These are phyloP conservation scores for Brassica hybrid DNA, from an alignment of 441 rosid genomes.

Conservation along the genomic window DNA sequence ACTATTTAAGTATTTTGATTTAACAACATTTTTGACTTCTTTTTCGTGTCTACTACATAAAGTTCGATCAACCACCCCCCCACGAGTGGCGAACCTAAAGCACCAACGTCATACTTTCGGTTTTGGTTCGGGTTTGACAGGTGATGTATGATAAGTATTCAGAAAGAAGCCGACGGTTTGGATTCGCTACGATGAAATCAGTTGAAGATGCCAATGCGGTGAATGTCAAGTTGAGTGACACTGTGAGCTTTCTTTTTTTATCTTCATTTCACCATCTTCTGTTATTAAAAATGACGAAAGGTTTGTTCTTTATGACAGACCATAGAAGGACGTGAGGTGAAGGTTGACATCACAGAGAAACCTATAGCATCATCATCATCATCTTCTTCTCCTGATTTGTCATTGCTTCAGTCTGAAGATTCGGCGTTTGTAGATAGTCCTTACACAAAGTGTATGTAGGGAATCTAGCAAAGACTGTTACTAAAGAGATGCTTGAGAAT, in stretches of 20 bases:
- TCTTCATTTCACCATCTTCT: neutral
- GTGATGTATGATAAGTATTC: constrained; percentile 89
- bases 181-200: constrained; percentile 86
- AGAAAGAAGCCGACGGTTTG: constrained; percentile 89
- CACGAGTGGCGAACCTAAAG: no score
- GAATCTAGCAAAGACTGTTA: constrained; percentile 84
- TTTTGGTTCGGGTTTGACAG: constrained; percentile 35
- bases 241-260: constrained; percentile 47
- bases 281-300: neutral
- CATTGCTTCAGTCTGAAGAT: constrained; percentile 67
- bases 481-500: constrained; percentile 61
- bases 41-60: neutral
- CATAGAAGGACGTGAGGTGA: constrained; percentile 80
- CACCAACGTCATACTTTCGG: no score
- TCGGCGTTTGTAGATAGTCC: constrained; percentile 73
- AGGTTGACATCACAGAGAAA: constrained; percentile 85
- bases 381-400: constrained; percentile 45
- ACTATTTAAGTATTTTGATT: neutral
- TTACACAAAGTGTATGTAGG: constrained; percentile 76
- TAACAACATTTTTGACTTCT: neutral
- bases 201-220: constrained; percentile 83
- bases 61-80: no score
- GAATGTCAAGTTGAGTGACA: constrained; percentile 84
- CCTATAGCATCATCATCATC: constrained; percentile 46
- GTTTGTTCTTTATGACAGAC: constrained; percentile 22